These are phyloP conservation scores for Saccharomycopsis schoenii DNA, from an alignment of 805 yeast species.

Conservation along the genomic window DNA sequence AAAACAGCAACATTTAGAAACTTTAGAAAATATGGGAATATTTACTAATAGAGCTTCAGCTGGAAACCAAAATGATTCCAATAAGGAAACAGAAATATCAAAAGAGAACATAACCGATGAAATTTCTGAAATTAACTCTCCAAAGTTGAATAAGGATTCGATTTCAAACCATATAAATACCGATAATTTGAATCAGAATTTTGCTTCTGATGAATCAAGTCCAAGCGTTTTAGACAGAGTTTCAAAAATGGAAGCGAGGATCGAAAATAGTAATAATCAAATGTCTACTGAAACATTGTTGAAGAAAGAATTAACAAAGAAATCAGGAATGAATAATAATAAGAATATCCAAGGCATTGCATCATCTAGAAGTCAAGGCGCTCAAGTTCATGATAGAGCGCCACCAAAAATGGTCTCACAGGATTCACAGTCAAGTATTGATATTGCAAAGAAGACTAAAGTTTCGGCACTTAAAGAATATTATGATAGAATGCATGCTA, in stretches of 20 bases:
- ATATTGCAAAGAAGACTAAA: conserved; percentile 19
- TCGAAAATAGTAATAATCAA: not conserved
- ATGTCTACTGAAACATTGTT: conserved; percentile 11
- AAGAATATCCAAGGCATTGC: not conserved
- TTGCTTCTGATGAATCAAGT: not conserved
- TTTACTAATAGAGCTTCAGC: not conserved
- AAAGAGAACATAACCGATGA: not conserved
- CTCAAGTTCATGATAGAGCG: not conserved
- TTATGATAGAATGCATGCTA: conserved; percentile 67
- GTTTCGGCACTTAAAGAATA: conserved; percentile 60
- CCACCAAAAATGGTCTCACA: not conserved
- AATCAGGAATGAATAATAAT: conserved; percentile 2
- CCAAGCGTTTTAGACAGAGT: conserved; percentile 17
- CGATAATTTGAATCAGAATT: not conserved
- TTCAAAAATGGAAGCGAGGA: conserved; percentile 18
- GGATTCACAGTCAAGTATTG: not conserved
- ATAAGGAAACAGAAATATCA: not conserved
- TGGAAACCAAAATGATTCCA: not conserved
- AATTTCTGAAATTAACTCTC: not conserved
- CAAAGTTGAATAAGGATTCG: not conserved
- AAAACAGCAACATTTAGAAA: not conserved
- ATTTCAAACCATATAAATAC: not conserved
- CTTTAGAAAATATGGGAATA: not conserved
- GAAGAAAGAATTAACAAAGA: conserved; percentile 12
- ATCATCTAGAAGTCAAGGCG: not conserved